Percentiles rank a stretch among this genome's conserved stretches.
phyloP scores from a whole-genome alignment of 345 rosid genomes.

The Litchi chinensis region DNA sequence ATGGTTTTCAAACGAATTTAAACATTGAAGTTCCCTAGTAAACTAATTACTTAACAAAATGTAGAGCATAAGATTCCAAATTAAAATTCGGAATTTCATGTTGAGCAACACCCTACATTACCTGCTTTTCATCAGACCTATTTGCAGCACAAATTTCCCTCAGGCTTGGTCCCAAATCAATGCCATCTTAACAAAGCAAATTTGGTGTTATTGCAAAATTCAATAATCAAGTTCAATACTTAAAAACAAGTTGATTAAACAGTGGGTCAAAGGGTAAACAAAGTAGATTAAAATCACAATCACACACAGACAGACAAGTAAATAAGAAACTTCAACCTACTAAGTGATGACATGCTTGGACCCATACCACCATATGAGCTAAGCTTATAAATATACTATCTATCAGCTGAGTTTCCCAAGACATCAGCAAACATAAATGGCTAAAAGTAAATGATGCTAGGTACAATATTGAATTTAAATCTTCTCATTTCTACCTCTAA shows the following conservation, averaged over 20 bases:
- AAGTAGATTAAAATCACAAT: neutral
- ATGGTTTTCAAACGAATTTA: constrained; percentile 22
- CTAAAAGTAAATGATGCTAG: neutral
- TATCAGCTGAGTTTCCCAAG: neutral
- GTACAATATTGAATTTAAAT: neutral
- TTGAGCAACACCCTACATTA: constrained; percentile 28
- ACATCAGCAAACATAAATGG: neutral
- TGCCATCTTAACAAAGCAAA: constrained; percentile 53
- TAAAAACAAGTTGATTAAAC: neutral
- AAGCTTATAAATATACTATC: neutral
- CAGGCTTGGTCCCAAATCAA: constrained; percentile 79
- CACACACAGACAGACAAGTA: neutral
- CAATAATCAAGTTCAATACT: constrained; percentile 4
- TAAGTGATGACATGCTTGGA: neutral
- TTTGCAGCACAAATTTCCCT: constrained; percentile 88
- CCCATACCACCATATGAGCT: neutral
- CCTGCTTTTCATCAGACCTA: constrained; percentile 93
- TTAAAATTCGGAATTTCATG: constrained; percentile 4
- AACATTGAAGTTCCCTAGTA: neutral
- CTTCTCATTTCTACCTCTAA: neutral
- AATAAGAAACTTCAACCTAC: neutral
- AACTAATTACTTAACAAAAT: neutral
- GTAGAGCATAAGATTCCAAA: neutral
- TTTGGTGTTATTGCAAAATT: constrained; percentile 5
- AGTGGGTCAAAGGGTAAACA: neutral